Base-by-base conservation (phyloP, 331 rosid genomes). In the Pyracantha coccinea region DNA sequence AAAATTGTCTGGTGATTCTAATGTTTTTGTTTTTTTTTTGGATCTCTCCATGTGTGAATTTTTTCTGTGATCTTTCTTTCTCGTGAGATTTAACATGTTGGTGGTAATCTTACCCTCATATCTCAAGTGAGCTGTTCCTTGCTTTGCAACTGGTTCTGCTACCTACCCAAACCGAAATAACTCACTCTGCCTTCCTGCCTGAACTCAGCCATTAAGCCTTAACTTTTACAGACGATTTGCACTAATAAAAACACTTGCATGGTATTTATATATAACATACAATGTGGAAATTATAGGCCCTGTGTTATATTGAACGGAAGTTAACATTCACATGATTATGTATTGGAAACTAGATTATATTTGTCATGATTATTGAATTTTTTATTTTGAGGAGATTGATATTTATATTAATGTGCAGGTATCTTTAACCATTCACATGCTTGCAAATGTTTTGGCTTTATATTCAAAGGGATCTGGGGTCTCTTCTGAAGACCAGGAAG, bases 391-490 rank as follows among this genome's bases (percentile, higher is more conserved):
- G 15, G 50, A 12, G 16, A 12, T 44, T 44, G 6, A 44, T 44
- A 44, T 44, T 12, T 50, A 31, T 68, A 66, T 52, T 68, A 64
- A 10, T 74, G 72, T 79, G 82, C 88, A 94, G 97, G 97, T 94
- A 58, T 89, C 96, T 19, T 68, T 70, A 19, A 79, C 86, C 62
- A 90, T 88, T 69, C 87, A 85, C 63, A 77, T 87, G 73, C 87
- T 90, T 59, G 96, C 97, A 45, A 88, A 79, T 73, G 76, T 86
- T 84, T 82, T 90, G 24, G 88, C 89, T 77, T 80, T 94, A 82
- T 89, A 69, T 83, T 83, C 92, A 0, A 81, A 83, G 66, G 97
- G 97, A 58, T 90, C 87, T 88, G 96, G 87, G 20, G 68, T 77
- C 62, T 77, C 91, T 53, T 55, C 80, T n/a, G 93, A 92, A 74